These are phyloP conservation scores for Tuber indicum DNA, from an alignment of 495 filamentous ascomycete genomes.

Conservation along the genomic window DNA sequence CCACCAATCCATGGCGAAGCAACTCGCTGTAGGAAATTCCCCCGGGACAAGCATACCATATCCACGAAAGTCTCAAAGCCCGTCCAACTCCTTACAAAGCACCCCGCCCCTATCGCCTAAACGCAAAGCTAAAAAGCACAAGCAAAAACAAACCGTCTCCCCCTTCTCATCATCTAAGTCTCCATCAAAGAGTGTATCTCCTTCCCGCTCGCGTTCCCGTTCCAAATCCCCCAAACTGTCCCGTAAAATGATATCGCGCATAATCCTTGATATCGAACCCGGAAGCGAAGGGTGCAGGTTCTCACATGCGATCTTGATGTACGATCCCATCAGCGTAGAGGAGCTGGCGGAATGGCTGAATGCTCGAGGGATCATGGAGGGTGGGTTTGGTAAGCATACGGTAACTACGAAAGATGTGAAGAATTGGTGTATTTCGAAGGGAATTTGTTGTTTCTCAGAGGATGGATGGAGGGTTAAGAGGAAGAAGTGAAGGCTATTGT, in stretches of 20 bases:
- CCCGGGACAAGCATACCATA: not conserved
- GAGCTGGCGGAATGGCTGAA: constrained; percentile 83
- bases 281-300: constrained; percentile 11
- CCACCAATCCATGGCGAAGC: not conserved
- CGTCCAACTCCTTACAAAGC: not conserved
- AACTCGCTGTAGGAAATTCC: not conserved
- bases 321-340: constrained; percentile 84
- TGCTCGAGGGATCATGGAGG: constrained; percentile 28
- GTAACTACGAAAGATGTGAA: constrained; percentile 51
- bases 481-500: not conserved
- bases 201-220: not conserved
- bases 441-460: constrained; percentile 59
- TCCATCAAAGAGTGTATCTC: not conserved
- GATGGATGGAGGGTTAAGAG: not conserved
- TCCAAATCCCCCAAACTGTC: not conserved
- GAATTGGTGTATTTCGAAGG: constrained; percentile 78
- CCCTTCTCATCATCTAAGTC: not conserved
- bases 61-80: not conserved
- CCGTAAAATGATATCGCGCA: not conserved
- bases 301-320: constrained; percentile 82
- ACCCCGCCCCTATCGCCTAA: not conserved
- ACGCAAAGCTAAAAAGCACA: not conserved
- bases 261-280: not conserved
- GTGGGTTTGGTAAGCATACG: constrained; percentile 43
- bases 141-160: not conserved